These are phyloP conservation scores for Colletotrichum costaricense DNA, from an alignment of 2,329 filamentous ascomycete genomes.

Conservation along the genomic window DNA sequence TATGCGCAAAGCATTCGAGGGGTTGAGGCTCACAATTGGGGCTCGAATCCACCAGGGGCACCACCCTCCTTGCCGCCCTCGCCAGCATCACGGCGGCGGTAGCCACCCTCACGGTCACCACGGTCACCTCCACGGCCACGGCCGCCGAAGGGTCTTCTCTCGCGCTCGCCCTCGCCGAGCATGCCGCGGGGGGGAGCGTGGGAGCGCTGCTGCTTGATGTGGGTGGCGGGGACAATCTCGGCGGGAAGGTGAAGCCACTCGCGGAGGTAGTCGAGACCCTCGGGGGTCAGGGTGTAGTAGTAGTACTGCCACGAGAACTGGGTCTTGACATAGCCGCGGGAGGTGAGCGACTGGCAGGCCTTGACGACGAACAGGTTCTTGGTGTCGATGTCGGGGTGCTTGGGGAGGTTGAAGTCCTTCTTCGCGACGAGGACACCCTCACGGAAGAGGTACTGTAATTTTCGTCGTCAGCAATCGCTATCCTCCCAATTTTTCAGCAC, in stretches of 20 bases:
- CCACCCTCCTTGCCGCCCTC: conserved; percentile 91
- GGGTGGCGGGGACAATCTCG: conserved; percentile 98
- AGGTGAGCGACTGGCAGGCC: conserved; percentile 97
- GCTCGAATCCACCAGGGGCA: conserved; percentile 90
- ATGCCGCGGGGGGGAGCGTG: conserved; percentile 98
- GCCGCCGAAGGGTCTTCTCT: conserved; percentile 84
- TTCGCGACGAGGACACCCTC: conserved; percentile 94
- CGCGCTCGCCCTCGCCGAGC: conserved; percentile 88
- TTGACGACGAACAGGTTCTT: conserved; percentile 99
- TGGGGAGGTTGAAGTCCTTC: conserved; percentile 99
- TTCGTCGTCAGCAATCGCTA: conserved; percentile 37
- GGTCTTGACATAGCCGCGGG: conserved; percentile 98
- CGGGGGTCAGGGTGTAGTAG: conserved; percentile 99
- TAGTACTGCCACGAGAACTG: conserved; percentile 99
- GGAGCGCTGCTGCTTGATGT: conserved; percentile 99
- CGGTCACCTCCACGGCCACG: conserved; percentile 81
- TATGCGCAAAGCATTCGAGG: not conserved
- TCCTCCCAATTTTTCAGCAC: conserved; percentile 12
- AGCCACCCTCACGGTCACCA: conserved; percentile 88
- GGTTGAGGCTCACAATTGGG: conserved; percentile 77
- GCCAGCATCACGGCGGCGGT: conserved; percentile 89
- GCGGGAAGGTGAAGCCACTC: conserved; percentile 99
- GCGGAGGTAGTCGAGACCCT: conserved; percentile 99
- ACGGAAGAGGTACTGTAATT: conserved; percentile 89
- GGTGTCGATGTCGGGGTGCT: conserved; percentile 98